Evolutionary conservation across 1,284 basidiomycete genomes (phyloP), one percentile per base, ranked within the genome.

Genomic region (Coniferiporia sulphurascens): DNA sequence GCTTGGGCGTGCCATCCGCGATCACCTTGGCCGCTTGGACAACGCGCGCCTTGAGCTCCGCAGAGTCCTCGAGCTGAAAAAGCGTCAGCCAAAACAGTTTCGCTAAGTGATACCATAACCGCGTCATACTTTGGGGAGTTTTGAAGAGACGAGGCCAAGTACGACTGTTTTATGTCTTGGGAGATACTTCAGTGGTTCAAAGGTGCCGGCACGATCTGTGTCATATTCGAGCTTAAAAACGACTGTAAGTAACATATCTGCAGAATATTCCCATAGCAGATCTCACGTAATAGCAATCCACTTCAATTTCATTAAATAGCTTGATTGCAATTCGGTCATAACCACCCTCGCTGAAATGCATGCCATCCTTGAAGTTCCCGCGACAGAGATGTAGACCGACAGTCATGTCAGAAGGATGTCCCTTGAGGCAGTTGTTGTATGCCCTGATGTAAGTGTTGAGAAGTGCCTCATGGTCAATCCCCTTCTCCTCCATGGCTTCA

Each of bases 381-480:
- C 90, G 80, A 71, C 89, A 92, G 64, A 91, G 80, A 70, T 93
- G 91, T 34, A 92, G 72, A 9, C 87, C 83, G 34, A 87, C 73
- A 44, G 73, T 80, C 75, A 93, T 78, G 72, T 91, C 88, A 38
- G 65, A 65, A 1, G 87, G 86, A 45, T 82, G 79, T 55, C 74
- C 76, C 59, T 76, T 71, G 12, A 90, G 76, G 62, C 81, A 83
- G 48, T 84, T 76, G 71, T 90, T 90, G 76, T 88, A 87, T 54
- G 85, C 76, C 52, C 78, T 77, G 66, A 89, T 84, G 70, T 91
- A 92, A 1, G 79, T 80, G 62, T 88, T 78, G 22, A 91, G 75
- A 45, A 91, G 75, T 3, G 79, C 80, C 60, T 82, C 83, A 32
- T 82, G 78, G 67, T 89, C 84, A 17, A 82, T 74, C 1, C 81